These are phyloP conservation scores for Puccinia brachypodii DNA, from an alignment of 1,284 basidiomycete genomes.

Conservation along the genomic window DNA sequence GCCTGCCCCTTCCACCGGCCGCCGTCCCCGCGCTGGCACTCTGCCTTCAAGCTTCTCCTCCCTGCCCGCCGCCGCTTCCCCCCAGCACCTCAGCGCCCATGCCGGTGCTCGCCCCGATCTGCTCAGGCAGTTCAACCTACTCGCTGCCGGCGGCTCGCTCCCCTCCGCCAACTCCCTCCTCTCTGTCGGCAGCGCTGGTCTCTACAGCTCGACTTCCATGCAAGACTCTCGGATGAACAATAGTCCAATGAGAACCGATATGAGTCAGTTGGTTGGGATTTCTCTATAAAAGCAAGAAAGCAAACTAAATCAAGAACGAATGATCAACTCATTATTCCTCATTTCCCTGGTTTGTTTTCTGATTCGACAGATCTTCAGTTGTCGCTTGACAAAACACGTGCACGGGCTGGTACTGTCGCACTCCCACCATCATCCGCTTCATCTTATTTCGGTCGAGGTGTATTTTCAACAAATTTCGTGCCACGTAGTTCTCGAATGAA, in stretches of 20 bases:
- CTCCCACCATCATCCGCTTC: constrained; percentile 43
- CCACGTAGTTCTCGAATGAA: constrained; percentile 42
- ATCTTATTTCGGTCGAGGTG: constrained; percentile 42
- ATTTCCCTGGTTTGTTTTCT: no score
- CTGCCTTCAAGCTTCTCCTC: constrained; percentile 44
- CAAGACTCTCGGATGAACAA: neutral
- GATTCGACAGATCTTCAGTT: constrained; percentile 32
- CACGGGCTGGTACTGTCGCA: constrained; percentile 44
- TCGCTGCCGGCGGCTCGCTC: neutral
- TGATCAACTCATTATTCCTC: neutral
- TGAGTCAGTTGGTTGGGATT: neutral
- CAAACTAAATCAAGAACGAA: neutral
- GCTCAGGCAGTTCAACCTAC: constrained; percentile 21
- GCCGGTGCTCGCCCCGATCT: constrained; percentile 5
- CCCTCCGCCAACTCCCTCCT: neutral
- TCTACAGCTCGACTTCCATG: neutral
- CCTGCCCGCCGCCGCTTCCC: neutral
- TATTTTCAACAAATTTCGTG: constrained; percentile 39
- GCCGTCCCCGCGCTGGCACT: constrained; percentile 47
- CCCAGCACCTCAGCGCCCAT: neutral
- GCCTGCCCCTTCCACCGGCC: neutral
- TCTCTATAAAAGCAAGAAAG: neutral
- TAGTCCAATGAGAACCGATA: neutral
- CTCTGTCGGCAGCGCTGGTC: neutral
- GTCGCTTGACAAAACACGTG: constrained; percentile 37